These are phyloP conservation scores for Clarkia xantiana DNA, from an alignment of 345 rosid genomes.

Conservation along the genomic window DNA sequence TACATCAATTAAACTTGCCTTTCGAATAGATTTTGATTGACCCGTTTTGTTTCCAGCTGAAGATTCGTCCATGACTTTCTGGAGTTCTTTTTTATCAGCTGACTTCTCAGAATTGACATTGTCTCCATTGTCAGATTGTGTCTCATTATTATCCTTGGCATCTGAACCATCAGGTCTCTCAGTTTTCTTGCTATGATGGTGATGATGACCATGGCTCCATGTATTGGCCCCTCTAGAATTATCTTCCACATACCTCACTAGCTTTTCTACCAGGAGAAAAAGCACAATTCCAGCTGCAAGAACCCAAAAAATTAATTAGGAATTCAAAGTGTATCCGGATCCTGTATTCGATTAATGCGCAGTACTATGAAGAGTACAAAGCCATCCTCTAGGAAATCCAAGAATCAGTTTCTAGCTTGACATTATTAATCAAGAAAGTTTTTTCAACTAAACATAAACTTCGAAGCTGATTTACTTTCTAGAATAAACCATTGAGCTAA, in stretches of 20 bases:
- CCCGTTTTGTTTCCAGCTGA: constrained; percentile 17
- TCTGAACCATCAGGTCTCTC: constrained; percentile 45
- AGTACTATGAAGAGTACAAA: no score
- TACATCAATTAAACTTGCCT: constrained; percentile 30
- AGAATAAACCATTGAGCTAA: no score
- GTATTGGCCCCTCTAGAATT: constrained; percentile 41
- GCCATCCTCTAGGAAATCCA: no score
- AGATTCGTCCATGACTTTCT: constrained; percentile 24
- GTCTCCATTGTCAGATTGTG: constrained; percentile 20
- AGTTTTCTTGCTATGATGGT: constrained; percentile 42
- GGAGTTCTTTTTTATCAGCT: constrained; percentile 15
- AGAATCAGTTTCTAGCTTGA: no score
- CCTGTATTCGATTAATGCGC: no score
- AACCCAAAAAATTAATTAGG: background rate
- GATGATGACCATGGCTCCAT: constrained; percentile 64
- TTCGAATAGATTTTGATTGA: constrained; percentile 35
- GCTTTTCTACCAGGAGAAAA: constrained; percentile 86
- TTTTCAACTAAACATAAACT: no score
- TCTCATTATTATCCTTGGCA: constrained; percentile 13
- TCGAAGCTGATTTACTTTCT: no score
- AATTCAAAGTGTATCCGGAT: no score
- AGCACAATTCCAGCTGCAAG: constrained; percentile 87
- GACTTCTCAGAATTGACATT: background rate
- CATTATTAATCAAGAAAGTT: no score
- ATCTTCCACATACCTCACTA: constrained; percentile 80